Percentiles rank a stretch among this genome's conserved stretches.
phyloP scores from a whole-genome alignment of 2,329 filamentous ascomycete genomes.

The Alternaria sp. region DNA sequence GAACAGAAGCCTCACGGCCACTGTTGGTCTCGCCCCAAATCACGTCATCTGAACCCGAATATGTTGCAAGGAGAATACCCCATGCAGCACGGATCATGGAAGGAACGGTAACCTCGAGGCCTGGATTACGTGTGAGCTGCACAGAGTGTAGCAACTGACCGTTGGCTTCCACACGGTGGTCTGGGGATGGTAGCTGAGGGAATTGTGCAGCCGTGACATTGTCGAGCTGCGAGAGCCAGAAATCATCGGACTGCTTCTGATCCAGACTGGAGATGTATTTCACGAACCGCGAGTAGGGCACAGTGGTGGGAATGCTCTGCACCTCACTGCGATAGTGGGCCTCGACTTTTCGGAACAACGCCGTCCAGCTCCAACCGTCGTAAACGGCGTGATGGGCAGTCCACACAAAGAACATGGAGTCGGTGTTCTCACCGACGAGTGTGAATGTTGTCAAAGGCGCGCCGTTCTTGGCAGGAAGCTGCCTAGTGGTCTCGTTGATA shows the following conservation, averaged over 20 bases:
- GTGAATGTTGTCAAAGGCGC: conserved; percentile 31
- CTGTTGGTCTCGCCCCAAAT: conserved; percentile 57
- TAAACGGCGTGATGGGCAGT: conserved; percentile 51
- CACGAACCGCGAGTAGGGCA: conserved; percentile 46
- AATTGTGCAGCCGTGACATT: conserved; percentile 41
- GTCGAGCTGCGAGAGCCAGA: conserved; percentile 42
- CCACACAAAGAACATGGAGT: conserved; percentile 43
- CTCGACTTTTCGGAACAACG: conserved; percentile 38
- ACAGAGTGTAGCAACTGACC: conserved; percentile 35
- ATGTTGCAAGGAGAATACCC: conserved; percentile 57
- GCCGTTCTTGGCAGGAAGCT: conserved; percentile 40
- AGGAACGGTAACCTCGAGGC: conserved; percentile 46
- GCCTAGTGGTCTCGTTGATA: conserved; percentile 38
- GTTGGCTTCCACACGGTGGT: conserved; percentile 43
- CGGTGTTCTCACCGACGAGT: conserved; percentile 20
- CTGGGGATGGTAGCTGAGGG: conserved; percentile 43
- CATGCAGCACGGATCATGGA: conserved; percentile 56
- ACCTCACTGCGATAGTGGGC: conserved; percentile 27
- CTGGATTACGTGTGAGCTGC: conserved; percentile 26
- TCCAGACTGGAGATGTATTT: conserved; percentile 41
- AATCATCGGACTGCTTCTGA: conserved; percentile 36
- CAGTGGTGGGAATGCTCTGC: conserved; percentile 18
- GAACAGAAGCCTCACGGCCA: conserved; percentile 47
- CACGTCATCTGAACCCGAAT: conserved; percentile 59
- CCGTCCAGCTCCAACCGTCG: conserved; percentile 48